Base-by-base conservation (phyloP, 495 filamentous ascomycete genomes). In the Parachaetomium inaequale region DNA sequence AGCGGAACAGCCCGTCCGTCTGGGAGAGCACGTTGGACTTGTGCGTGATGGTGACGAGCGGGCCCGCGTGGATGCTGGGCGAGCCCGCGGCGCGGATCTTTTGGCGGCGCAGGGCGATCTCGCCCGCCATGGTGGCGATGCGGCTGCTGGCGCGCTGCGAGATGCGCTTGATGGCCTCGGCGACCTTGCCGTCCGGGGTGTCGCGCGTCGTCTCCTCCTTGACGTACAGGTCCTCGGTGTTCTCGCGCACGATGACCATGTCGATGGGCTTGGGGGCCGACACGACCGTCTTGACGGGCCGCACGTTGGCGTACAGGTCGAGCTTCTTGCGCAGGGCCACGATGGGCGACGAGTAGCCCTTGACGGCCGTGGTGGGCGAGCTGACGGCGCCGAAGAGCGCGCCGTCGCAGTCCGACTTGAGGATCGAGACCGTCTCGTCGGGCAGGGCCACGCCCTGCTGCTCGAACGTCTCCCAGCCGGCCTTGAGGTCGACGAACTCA, bases 161-260 rank as follows among this genome's bases (percentile, higher is more conserved):
- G 67, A 98, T 98, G 64, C 93, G 88, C 81, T 98, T 98, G 79
- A 97, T 95, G 25, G 94, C 94, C 81, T 97, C 92, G 59, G 94
- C 95, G 59, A 97, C 87, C 79, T 90, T 91, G 72, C 91, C 88
- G 36, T 88, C 79, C 59, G 86, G 81, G 47, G 81, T 84, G 23
- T 89, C 84, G 73, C 82, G 84, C 26, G 92, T 97, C 69, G 78
- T 81, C 79, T 98, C 94, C 76, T 98, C 92, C 80, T 98, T 98
- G 63, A 98, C 95, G 82, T 98, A 98, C 28, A 98, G 81, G 70
- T 98, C 94, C 79, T 98, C 94, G 56, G 94, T 98, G 79, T 98
- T 98, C 77, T 98, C 94, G 61, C 94, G 89, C 57, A 98, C 94
- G 66, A 97, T 98, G 71, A 98, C 94, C 68, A 98, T 85, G 79